A percentile compares a stretch with the other conserved stretches of the same genome.
Conservation (phyloP, 2,329 filamentous ascomycete species). For the Paraphaeosphaeria sporulosa region DNA sequence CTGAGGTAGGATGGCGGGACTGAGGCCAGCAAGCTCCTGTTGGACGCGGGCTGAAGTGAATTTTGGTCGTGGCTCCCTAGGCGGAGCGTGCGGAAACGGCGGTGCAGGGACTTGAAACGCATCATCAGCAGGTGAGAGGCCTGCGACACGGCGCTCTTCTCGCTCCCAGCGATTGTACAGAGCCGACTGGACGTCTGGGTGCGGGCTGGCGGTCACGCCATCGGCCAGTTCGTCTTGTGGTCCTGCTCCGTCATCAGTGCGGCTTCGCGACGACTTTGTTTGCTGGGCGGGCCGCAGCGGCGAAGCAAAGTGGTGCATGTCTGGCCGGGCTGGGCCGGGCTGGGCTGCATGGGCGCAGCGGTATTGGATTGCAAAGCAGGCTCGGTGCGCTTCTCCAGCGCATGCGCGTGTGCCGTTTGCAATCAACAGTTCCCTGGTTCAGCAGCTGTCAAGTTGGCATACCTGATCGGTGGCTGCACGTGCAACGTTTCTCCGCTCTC, state of each 20-base stretch:
- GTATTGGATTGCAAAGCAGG: conserved; percentile 10
- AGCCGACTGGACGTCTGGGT: conserved; percentile 25
- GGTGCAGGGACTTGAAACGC: conserved; percentile 47
- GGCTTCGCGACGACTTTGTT: conserved; percentile 37
- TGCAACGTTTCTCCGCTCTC: conserved; percentile 7
- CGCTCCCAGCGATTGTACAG: conserved; percentile 32
- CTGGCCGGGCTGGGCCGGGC: background rate
- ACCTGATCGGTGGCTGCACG: background rate
- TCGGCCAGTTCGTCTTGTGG: conserved; percentile 20
- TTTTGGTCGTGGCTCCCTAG: conserved; percentile 22
- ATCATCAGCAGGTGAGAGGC: conserved; percentile 45
- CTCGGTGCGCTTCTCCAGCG: background rate
- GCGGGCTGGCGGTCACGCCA: conserved; percentile 8
- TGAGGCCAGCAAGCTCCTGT: conserved; percentile 51
- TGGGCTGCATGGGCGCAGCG: conserved; percentile 5
- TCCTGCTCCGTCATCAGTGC: conserved; percentile 27
- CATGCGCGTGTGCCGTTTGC: background rate
- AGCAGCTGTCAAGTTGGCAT: too few relatives aligned
- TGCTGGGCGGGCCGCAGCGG: conserved; percentile 38
- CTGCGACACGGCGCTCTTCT: conserved; percentile 50
- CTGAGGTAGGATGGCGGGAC: conserved; percentile 51
- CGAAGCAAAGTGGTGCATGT: conserved; percentile 45
- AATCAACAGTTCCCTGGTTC: background rate
- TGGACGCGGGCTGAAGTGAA: conserved; percentile 39
- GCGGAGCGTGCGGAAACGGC: conserved; percentile 56